Base-by-base conservation (phyloP, 805 yeast species). In the Spencermartinsiella europaea region DNA sequence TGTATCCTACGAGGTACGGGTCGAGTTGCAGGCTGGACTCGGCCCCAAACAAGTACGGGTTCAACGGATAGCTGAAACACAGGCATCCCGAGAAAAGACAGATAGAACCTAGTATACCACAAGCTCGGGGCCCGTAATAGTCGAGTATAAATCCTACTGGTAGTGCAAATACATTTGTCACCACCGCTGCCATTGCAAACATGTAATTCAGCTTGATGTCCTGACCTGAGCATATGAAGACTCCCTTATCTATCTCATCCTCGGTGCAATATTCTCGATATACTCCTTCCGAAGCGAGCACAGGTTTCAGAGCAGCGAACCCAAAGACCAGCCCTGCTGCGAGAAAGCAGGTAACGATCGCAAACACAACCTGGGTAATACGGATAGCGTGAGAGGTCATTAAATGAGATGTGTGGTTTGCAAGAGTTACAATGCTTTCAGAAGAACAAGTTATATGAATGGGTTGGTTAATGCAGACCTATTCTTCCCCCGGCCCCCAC, bases 251-350 rank as follows among this genome's bases (percentile, higher is more conserved):
- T 25, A 54, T 48, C n/a, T 54, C 61, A n/a, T 54, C 51, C 1
- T 63, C 59, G 2, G 69, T 61, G 61, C 97, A 90, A 5, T 70
- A 60, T 1, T 80, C 76, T 20, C 73, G 64, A 58, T 90, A 91
- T 2, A 90, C 83, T 2, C 91, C 89, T 60, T 91, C 90, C 7
- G 72, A 63, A 16, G 88, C 75, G 38, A 91, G 67, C 8, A 90
- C 78, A 4, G 95, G 95, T 61, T 91, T 91, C 45, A 90, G 69
- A 2, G 98, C 97, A 20, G 97, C 96, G 69, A 90, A 90, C 3
- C 98, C 98, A 72, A 90, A 90, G 12, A 90, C 81, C 1, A 95
- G 88, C 4, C 97, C 98, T 0, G 96, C 96, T 0, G 96, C 88
- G 34, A 87, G 71, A 12, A 90, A 68, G 67, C 97, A 91, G 96